Base-by-base conservation (phyloP, 495 filamentous ascomycete species). In the Trichocladium uniseriatum region DNA sequence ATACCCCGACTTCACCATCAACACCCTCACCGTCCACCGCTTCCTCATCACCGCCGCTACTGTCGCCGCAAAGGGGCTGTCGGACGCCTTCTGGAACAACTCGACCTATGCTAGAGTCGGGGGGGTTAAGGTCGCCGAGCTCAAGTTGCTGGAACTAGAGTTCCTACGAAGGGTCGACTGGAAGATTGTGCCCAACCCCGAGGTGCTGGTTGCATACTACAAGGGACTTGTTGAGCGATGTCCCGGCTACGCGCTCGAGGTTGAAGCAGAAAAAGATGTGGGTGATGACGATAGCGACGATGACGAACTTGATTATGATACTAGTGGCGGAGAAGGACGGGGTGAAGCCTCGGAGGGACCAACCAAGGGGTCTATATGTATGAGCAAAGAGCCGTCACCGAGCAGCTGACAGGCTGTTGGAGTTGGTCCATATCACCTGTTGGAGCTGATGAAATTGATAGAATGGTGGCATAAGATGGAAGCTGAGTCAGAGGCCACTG, bases 41-140 rank as follows among this genome's bases (percentile, higher is more conserved):
- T 97, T 97, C 63, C 77, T 98, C 13, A 98, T 98, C 54, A 86
- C 91, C 14, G 87, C 89, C 22, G 92, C 91, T 8, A 95, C 92
- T 0, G 94, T 98, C 16, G 92, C 90, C 11, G 86, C 88, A 44
- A 98, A 98, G 66, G 92, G 92, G 0, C 79, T 98, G 8, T 95
- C 88, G 45, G 92, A 98, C 63, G 86, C 83, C 18, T 98, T 98
- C 64, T 94, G 94, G 87, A 97, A 94, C 50, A 98, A 98, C 67
- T 83, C 84, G 40, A 91, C 88, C 5, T 98, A 98, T 66, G 89
- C 92, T 27, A 78, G 86, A 34, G 90, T 98, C 1, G 92, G 92
- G 0, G 92, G 92, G 41, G 87, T 98, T 16, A 89, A 82, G 53
- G 70, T 95, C 40, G 79, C 79, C 40, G 92, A 98, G 61, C 69